Evolutionary conservation across 176 grass and related monocot genomes (phyloP).

Genomic region (Elymus sibiricus): DNA sequence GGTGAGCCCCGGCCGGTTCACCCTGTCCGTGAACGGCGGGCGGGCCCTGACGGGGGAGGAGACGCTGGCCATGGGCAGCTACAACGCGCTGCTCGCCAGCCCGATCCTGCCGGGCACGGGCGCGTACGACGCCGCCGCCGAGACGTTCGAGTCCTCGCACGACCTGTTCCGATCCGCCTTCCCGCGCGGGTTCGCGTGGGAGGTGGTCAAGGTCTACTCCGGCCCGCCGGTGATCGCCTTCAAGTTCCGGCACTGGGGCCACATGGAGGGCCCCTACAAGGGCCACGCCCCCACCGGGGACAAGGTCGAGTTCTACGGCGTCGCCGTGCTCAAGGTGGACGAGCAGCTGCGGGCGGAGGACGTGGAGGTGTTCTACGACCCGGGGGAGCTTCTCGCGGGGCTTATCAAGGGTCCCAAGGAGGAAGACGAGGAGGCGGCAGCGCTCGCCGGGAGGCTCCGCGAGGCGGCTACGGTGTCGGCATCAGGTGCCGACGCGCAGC

Average conservation of each 20-base stretch:
- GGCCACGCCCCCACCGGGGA: conserved; percentile 62
- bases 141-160: conserved; percentile 92
- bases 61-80: conserved; percentile 79
- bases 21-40: conserved; percentile 63
- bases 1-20: conserved; percentile 50
- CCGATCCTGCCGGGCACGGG: conserved; percentile 48
- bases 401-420: conserved; percentile 54
- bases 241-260: conserved; percentile 94
- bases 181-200: conserved; percentile 88
- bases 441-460: conserved; percentile 26
- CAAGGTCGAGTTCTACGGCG: conserved; percentile 66
- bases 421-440: conserved; percentile 3
- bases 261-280: conserved; percentile 80
- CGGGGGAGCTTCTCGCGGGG: conserved; percentile 67
- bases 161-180: conserved; percentile 62
- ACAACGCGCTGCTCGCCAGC: conserved; percentile 74
- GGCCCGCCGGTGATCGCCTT: conserved; percentile 60
- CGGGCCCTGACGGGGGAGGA: conserved; percentile 38
- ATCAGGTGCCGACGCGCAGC: conserved; percentile 3
- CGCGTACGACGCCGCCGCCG: conserved; percentile 60
- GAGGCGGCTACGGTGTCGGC: conserved; percentile 24
- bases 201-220: conserved; percentile 70
- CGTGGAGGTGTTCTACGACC: conserved; percentile 86
- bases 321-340: conserved; percentile 90
- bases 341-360: conserved; percentile 72